Base-by-base conservation (phyloP, 495 filamentous ascomycete species). In the Penicilliopsis zonata region DNA sequence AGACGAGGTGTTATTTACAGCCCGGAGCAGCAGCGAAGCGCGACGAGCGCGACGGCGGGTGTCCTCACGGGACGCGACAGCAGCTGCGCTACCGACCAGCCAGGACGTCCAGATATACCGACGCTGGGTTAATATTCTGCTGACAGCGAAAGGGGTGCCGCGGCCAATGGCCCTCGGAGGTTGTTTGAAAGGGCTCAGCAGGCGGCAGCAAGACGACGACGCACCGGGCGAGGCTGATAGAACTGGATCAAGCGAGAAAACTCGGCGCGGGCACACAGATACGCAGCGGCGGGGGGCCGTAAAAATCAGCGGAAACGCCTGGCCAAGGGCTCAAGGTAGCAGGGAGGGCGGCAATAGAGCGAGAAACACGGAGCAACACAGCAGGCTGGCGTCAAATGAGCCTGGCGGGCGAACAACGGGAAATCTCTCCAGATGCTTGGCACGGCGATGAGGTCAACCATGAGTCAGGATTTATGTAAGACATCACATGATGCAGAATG, bases 391-490 rank as follows among this genome's bases (percentile, higher is more conserved):
- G 10, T 4, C 5, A 27, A 4, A 5, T 27, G n/a, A 13, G 17
- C 8, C 1, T 33, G 16, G 20, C 12, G 20, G 18, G 19, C 18
- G 31, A 22, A 33, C 5, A 33, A 23, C 9, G 18, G 18, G 31
- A 33, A 2, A 31, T 15, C 9, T 9, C 7, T 22, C 18, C 10
- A 36, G 29, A 46, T 33, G 18, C 34, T 42, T 42, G 32, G 41
- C 41, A 20, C 30, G 31, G 23, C 20, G 35, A 47, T 52, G 44
- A 51, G 37, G 39, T 43, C 48, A 43, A 36, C 40, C 25, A 9
- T 27, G 10, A 27, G 10, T n/a, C n/a, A n/a, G n/a, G n/a, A n/a
- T n/a, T n/a, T n/a, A n/a, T n/a, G n/a, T n/a, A n/a, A n/a, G n/a
- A n/a, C n/a, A n/a, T n/a, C n/a, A n/a, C n/a, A n/a, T n/a, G n/a